Conservation (phyloP, 768 basidiomycete genomes). For the Macrocybe gigantea region DNA sequence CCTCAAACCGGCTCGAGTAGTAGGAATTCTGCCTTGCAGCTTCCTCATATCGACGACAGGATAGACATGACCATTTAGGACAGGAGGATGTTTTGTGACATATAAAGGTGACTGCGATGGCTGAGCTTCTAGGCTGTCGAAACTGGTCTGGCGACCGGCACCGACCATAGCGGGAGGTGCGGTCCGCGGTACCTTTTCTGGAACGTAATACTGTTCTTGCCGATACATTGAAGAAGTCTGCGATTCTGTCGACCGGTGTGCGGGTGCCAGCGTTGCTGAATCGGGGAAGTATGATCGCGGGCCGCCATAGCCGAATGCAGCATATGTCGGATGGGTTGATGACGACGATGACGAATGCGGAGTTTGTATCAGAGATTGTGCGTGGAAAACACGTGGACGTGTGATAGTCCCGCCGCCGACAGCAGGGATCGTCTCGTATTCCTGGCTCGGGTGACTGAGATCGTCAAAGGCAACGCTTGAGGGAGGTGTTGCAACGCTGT, state of each 20-base stretch:
- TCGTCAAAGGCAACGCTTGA: slow-evolving; percentile 32
- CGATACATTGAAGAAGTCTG: too few relatives aligned
- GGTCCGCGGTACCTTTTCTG: slow-evolving; percentile 6
- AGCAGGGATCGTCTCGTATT: slow-evolving; percentile 85
- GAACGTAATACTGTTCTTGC: not conserved
- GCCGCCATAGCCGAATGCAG: too few relatives aligned
- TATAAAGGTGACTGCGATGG: slow-evolving; percentile 39
- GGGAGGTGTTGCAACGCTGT: slow-evolving; percentile 31
- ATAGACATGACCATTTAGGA: too few relatives aligned
- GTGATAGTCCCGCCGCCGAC: slow-evolving; percentile 87
- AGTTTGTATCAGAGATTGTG: slow-evolving; percentile 69
- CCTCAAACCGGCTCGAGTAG: too few relatives aligned
- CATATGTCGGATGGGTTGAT: slow-evolving; percentile 12
- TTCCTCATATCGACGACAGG: too few relatives aligned
- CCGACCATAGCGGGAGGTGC: slow-evolving; percentile 10
- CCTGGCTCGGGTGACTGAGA: slow-evolving; percentile 35
- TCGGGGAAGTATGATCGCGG: too few relatives aligned
- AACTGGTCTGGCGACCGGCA: slow-evolving; percentile 35
- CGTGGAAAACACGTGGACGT: slow-evolving; percentile 79
- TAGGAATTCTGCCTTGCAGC: too few relatives aligned
- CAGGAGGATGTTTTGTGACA: too few relatives aligned
- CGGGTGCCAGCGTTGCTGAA: too few relatives aligned
- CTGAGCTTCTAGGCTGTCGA: slow-evolving; percentile 47
- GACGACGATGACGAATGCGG: slow-evolving; percentile 16
- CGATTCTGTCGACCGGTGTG: too few relatives aligned